phyloP scores from a whole-genome alignment of 345 rosid species.

The Hibiscus mutabilis region DNA sequence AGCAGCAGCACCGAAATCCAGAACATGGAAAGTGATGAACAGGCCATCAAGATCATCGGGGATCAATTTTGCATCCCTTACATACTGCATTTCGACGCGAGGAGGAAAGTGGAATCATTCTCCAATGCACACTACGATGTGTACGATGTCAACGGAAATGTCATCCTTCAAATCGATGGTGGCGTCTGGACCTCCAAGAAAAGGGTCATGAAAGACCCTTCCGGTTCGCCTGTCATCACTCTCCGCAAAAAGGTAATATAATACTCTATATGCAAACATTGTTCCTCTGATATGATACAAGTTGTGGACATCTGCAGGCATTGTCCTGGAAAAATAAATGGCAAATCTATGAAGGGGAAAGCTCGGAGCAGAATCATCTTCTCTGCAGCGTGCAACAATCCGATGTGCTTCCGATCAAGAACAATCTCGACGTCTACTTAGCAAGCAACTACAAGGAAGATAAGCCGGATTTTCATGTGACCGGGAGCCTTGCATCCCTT shows the following conservation, averaged over 20 bases:
- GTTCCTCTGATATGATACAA: too few species aligned
- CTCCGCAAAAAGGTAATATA: constrained; percentile 48
- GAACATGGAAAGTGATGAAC: constrained; percentile 17
- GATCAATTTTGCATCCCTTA: constrained; percentile 43
- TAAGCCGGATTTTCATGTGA: constrained; percentile 42
- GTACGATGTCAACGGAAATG: constrained; percentile 50
- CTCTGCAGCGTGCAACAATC: constrained; percentile 44
- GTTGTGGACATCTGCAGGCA: constrained; percentile 18
- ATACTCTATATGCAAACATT: not conserved
- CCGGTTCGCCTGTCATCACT: constrained; percentile 58
- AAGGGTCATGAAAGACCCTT: constrained; percentile 43
- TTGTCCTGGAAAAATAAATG: constrained; percentile 36
- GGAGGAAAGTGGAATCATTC: constrained; percentile 41
- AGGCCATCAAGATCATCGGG: constrained; percentile 21
- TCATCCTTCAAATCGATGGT: constrained; percentile 58
- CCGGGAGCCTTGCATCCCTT: constrained; percentile 41
- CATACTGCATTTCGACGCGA: constrained; percentile 46
- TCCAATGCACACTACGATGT: constrained; percentile 42
- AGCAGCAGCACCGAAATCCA: not conserved
- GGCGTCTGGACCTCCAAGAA: constrained; percentile 5
- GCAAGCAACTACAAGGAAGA: constrained; percentile 20
- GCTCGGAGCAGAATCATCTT: constrained; percentile 20
- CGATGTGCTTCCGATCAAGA: constrained; percentile 48
- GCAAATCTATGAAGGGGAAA: constrained; percentile 56
- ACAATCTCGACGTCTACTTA: constrained; percentile 47